Percentiles rank a stretch among this genome's conserved stretches.
phyloP scores from a whole-genome alignment of 163 green algal species.

The Prototheca stagnorum region DNA sequence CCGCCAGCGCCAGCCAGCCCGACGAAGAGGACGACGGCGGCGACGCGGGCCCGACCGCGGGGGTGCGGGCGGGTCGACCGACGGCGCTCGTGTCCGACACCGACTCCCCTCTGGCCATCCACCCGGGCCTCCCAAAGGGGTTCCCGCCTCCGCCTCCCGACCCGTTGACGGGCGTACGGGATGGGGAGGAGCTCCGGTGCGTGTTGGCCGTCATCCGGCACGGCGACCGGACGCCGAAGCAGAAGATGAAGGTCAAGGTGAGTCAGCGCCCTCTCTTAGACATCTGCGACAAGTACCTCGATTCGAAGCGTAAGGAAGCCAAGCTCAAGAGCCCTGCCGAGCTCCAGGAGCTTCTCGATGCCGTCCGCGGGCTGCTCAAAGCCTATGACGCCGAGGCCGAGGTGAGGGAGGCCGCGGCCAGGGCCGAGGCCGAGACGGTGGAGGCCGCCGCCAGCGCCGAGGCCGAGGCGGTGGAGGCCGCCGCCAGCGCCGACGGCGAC shows the following conservation, averaged over 20 bases:
- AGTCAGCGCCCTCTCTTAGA: constrained; percentile 27
- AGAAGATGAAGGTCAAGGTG: constrained; percentile 93
- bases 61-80: not conserved
- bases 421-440: not conserved
- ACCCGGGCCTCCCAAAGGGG: too few relatives aligned
- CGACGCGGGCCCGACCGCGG: not conserved
- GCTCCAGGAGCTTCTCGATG: constrained; percentile 90
- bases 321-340: constrained; percentile 86
- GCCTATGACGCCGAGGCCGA: constrained; percentile 17
- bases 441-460: not conserved
- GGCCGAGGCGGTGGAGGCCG: not conserved
- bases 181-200: constrained; percentile 72
- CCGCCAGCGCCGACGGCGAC: too few relatives aligned
- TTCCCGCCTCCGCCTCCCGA: too few relatives aligned
- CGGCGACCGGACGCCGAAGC: constrained; percentile 93
- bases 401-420: not conserved
- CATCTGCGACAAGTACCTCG: constrained; percentile 78
- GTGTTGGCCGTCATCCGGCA: constrained; percentile 89
- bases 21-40: not conserved
- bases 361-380: constrained; percentile 52
- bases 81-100: too few relatives aligned
- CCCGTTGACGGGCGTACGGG: too few relatives aligned
- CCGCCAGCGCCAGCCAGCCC: too few relatives aligned
- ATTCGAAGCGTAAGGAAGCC: constrained; percentile 84
- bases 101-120: too few relatives aligned